phyloP scores from a whole-genome alignment of 495 filamentous ascomycete genomes.

The Tuber melanosporum region DNA sequence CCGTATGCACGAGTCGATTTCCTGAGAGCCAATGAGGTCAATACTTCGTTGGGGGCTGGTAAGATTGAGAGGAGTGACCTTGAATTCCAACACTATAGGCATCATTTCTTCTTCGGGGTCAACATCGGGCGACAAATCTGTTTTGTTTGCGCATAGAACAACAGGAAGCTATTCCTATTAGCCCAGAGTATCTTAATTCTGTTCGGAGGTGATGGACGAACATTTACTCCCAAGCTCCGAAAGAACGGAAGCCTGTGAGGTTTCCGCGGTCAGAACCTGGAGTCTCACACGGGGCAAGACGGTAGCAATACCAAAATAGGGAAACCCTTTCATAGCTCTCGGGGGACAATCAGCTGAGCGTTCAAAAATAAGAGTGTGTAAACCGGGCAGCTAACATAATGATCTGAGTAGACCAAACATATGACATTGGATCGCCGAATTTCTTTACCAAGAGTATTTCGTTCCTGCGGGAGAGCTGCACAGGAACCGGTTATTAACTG shows the following conservation, averaged over 20 bases:
- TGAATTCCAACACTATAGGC: conserved; percentile 96
- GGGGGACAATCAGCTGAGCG: conserved; percentile 9
- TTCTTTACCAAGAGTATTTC: conserved; percentile 79
- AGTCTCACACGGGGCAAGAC: not conserved
- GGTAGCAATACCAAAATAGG: conserved; percentile 71
- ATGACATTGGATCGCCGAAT: conserved; percentile 96
- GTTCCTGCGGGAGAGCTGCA: conserved; percentile 77
- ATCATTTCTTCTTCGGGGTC: conserved; percentile 96
- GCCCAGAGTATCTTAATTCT: not conserved
- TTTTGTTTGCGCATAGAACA: conserved; percentile 93
- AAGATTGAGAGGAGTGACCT: conserved; percentile 42
- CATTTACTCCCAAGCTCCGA: conserved; percentile 91
- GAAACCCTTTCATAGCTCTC: conserved; percentile 91
- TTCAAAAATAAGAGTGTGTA: not conserved
- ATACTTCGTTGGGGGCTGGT: not conserved
- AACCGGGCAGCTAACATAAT: conserved; percentile 52
- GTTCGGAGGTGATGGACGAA: conserved; percentile 43
- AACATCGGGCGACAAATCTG: conserved; percentile 66
- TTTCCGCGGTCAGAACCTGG: conserved; percentile 6
- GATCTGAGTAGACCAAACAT: conserved; percentile 92
- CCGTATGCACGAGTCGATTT: conserved; percentile 95
- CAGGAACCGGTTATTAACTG: conserved; percentile 4
- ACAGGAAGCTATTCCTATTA: conserved; percentile 53
- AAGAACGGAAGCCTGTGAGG: conserved; percentile 61
- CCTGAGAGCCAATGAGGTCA: conserved; percentile 42